Base-by-base conservation (phyloP, 257 asterid genomes). In the Scutellaria minor region DNA sequence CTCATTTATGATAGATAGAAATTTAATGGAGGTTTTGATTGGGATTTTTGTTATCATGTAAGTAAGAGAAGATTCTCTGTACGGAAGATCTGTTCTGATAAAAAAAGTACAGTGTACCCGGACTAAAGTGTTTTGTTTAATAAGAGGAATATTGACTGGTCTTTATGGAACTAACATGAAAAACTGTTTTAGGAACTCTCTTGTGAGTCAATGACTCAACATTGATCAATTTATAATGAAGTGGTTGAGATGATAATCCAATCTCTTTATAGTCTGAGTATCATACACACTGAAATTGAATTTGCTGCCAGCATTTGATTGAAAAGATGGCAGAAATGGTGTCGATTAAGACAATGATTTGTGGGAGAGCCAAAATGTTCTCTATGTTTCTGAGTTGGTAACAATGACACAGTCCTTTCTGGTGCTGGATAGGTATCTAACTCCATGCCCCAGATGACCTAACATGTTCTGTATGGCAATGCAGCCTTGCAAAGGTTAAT, bases 1-100 rank as follows among this genome's bases (percentile, higher is more conserved):
- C 53, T 76, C 55, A 59, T 66, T 75, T 66, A 46, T 64, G 74
- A 71, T 59, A 15, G 15, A 18, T 46, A 24, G n/a, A 44, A 15
- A 69, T 64, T 46, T 64, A 50, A 64, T 60, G 22, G 1, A 9
- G 18, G 47, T 11, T 66, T 18, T 48, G 57, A 46, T 10, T 75
- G 10, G 35, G 41, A 52, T 3, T 31, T 68, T 9, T 42, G 37
- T 67, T 5, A 18, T 48, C 74, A 47, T 68, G 35, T 10, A n/a
- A 53, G 39, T 61, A 51, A 53, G 66, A 64, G 7, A 51, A 51
- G 56, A 61, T 20, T 9, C 13, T 3, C 35, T 11, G 31, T 51
- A 15, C 9, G 2, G 7, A n/a, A 45, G 60, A 9, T 7, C n/a
- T 45, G 50, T 45, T n/a, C 41, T 35, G 12, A 39, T 5, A 12